phyloP scores from a whole-genome alignment of 139 green algal species.

The Parachlorella kessleri region DNA sequence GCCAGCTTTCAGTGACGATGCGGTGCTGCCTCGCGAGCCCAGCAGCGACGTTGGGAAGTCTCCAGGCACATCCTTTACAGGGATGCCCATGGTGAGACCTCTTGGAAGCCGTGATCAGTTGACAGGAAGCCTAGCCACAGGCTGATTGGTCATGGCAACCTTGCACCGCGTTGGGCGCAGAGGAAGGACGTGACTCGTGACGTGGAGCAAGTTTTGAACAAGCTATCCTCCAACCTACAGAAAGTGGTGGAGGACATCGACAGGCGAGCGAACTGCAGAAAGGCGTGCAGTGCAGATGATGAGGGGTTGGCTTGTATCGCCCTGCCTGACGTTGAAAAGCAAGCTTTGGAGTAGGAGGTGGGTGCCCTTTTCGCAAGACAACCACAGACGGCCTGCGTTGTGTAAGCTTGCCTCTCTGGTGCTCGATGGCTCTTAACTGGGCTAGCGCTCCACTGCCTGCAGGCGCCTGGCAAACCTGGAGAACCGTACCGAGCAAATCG shows the following conservation, averaged over 20 bases:
- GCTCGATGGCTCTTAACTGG: background rate
- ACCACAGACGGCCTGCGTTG: background rate
- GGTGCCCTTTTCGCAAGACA: background rate
- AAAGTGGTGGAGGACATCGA: conserved; percentile 48
- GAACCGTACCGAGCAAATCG: conserved; percentile 46
- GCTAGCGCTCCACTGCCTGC: background rate
- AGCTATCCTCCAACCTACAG: conserved; percentile 37
- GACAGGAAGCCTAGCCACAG: no score
- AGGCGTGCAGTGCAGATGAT: no score
- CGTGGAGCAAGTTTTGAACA: conserved; percentile 26
- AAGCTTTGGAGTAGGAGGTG: no score
- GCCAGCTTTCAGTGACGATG: background rate
- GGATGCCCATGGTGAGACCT: background rate
- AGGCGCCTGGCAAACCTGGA: conserved; percentile 55
- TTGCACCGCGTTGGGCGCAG: conserved; percentile 8
- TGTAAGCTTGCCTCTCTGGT: background rate
- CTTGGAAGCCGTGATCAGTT: no score
- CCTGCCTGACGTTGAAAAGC: no score
- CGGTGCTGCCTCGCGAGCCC: background rate
- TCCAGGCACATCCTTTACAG: background rate
- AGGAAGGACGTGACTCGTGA: conserved; percentile 18
- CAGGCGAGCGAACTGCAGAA: no score
- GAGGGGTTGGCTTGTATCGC: no score
- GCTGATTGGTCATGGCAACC: background rate
- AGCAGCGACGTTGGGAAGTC: background rate